Conservation (phyloP, 495 filamentous ascomycete genomes). For the Aspergillus cavernicola region DNA sequence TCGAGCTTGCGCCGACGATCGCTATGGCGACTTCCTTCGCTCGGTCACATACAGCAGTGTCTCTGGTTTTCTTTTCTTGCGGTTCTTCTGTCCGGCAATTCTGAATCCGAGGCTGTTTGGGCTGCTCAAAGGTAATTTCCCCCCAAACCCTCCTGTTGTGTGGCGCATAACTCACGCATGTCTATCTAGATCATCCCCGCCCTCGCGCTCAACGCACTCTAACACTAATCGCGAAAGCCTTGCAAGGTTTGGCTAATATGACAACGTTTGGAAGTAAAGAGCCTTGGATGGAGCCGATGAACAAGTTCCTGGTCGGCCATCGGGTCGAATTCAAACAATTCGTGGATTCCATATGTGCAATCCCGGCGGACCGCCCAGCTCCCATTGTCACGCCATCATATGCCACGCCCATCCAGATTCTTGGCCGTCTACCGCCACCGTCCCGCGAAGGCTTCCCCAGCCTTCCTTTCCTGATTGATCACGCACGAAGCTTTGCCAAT, state of each 20-base stretch:
- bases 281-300: conserved; percentile 99
- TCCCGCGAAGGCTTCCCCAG: conserved; percentile 92
- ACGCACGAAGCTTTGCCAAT: conserved; percentile 82
- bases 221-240: conserved; percentile 88
- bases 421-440: conserved; percentile 73
- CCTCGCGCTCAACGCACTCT: conserved; percentile 84
- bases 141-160: background rate
- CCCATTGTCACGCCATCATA: conserved; percentile 77
- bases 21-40: conserved; percentile 91
- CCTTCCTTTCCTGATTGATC: conserved; percentile 90
- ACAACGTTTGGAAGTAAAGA: conserved; percentile 93
- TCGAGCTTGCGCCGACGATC: conserved; percentile 88
- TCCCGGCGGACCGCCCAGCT: conserved; percentile 65
- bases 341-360: conserved; percentile 79
- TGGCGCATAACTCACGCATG: conserved; percentile 8
- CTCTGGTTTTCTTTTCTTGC: conserved; percentile 91
- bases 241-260: conserved; percentile 94
- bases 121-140: conserved; percentile 66
- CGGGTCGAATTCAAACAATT: conserved; percentile 74
- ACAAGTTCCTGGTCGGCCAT: conserved; percentile 54
- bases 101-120: conserved; percentile 96
- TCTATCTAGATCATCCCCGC: conserved; percentile 69
- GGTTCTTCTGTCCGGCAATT: conserved; percentile 95
- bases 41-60: conserved; percentile 96
- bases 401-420: conserved; percentile 87